Percentiles rank a stretch among this genome's conserved stretches.
Conservation (phyloP, 495 filamentous ascomycete genomes). For the Astrocystis sublimbata region DNA sequence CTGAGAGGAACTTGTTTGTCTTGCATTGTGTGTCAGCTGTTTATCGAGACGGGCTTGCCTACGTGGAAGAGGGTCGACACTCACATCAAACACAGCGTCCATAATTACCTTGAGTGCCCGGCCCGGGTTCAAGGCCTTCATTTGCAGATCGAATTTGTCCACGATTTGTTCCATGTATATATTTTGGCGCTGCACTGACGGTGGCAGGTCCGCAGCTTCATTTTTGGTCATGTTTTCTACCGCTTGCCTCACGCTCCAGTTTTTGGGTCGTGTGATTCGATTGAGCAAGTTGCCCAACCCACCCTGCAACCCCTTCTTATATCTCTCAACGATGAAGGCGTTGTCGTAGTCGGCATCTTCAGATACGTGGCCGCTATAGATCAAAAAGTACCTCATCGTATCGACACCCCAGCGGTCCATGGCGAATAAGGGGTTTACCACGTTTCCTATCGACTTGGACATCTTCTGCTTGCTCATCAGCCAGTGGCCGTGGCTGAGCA, state of each 20-base stretch:
- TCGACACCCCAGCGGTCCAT: slow-evolving; percentile 87
- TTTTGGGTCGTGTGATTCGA: slow-evolving; percentile 66
- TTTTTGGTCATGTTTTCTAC: slow-evolving; percentile 45
- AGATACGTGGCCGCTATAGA: slow-evolving; percentile 69
- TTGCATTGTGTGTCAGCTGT: slow-evolving; percentile 38
- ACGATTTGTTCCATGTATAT: slow-evolving; percentile 8
- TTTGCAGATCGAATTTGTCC: slow-evolving; percentile 49
- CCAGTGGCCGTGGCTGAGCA: slow-evolving; percentile 94
- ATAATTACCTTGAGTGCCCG: slow-evolving; percentile 67
- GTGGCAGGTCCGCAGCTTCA: background rate
- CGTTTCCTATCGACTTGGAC: slow-evolving; percentile 93
- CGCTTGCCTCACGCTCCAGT: slow-evolving; percentile 61
- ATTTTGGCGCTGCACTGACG: slow-evolving; percentile 2
- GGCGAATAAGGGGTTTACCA: slow-evolving; percentile 92
- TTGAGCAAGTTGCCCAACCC: slow-evolving; percentile 77
- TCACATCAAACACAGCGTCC: slow-evolving; percentile 57
- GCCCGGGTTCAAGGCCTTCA: slow-evolving; percentile 66
- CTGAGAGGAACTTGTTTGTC: slow-evolving; percentile 71
- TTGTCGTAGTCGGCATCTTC: slow-evolving; percentile 87
- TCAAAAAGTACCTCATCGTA: slow-evolving; percentile 82
- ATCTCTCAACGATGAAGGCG: slow-evolving; percentile 66
- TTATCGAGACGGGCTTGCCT: background rate
- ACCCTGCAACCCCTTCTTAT: slow-evolving; percentile 72
- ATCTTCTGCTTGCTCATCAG: slow-evolving; percentile 87
- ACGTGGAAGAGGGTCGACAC: slow-evolving; percentile 4